Evolutionary conservation across 2,329 filamentous ascomycete genomes (phyloP).

Genomic region (Pyricularia grisea): DNA sequence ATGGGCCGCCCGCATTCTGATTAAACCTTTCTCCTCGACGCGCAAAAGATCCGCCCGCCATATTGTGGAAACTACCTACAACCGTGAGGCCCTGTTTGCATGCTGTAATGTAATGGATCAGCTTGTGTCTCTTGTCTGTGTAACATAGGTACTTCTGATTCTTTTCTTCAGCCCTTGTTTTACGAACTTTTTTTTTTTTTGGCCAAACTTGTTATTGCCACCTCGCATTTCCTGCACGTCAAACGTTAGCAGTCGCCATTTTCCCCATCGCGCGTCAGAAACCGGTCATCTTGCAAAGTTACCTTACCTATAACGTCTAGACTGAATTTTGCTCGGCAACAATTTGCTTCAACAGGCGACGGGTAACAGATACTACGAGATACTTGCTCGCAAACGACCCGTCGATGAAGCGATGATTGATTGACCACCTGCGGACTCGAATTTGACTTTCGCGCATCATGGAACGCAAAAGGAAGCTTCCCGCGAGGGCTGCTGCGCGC

Average conservation of each 20-base stretch:
- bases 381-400: not conserved
- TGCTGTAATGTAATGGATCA: not conserved
- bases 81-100: not conserved
- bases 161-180: not conserved
- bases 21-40: not conserved
- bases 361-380: not conserved
- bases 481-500: conserved; percentile 51
- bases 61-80: not conserved
- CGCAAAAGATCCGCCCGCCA: not conserved
- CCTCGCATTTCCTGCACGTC: not conserved
- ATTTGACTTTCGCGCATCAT: conserved; percentile 25
- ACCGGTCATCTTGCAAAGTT: not conserved
- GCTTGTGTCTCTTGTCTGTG: not conserved
- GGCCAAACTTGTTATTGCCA: not conserved
- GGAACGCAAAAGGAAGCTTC: conserved; percentile 59
- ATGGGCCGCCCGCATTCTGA: not conserved
- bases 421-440: conserved; percentile 8
- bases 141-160: not conserved
- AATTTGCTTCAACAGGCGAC: not conserved
- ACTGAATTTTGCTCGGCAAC: not conserved
- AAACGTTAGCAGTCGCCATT: not conserved
- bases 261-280: not conserved
- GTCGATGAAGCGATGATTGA: conserved; percentile 8
- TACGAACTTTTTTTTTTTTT: too few relatives aligned
- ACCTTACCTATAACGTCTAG: not conserved